Percentiles rank a stretch among this genome's conserved stretches.
Conservation (phyloP, 495 filamentous ascomycete species). For the Talaromyces borbonicus region DNA sequence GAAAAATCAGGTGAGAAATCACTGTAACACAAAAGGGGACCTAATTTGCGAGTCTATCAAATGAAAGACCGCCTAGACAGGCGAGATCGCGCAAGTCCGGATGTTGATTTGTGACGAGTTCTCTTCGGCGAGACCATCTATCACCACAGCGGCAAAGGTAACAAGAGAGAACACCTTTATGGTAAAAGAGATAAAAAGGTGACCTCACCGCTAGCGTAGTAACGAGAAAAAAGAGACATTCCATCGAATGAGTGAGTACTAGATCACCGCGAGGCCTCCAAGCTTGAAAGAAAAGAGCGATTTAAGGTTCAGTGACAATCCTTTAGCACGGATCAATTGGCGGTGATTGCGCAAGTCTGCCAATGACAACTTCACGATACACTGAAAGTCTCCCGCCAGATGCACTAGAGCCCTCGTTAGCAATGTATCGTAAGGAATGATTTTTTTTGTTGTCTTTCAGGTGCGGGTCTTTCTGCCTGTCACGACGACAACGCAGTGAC, state of each 20-base stretch:
- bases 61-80: too few relatives aligned
- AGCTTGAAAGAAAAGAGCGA: neutral
- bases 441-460: slow-evolving; percentile 15
- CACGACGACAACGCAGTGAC: slow-evolving; percentile 15
- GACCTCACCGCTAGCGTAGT: neutral
- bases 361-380: slow-evolving; percentile 5
- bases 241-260: neutral
- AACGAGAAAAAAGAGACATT: neutral
- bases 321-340: slow-evolving; percentile 4
- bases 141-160: neutral
- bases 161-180: neutral
- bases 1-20: slow-evolving; percentile 1
- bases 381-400: neutral
- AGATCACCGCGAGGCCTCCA: slow-evolving; percentile 2
- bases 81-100: neutral
- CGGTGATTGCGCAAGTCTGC: slow-evolving; percentile 3
- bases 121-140: neutral
- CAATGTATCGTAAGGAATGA: slow-evolving; percentile 14
- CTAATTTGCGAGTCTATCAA: too few relatives aligned
- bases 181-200: neutral
- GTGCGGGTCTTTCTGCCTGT: slow-evolving; percentile 9
- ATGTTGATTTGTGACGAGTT: slow-evolving; percentile 1
- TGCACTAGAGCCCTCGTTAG: slow-evolving; percentile 14
- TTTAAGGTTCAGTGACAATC: slow-evolving; percentile 7
- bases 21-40: too few relatives aligned